phyloP scores from a whole-genome alignment of 1,284 basidiomycete genomes.

The Anthracocystis walkeri region DNA sequence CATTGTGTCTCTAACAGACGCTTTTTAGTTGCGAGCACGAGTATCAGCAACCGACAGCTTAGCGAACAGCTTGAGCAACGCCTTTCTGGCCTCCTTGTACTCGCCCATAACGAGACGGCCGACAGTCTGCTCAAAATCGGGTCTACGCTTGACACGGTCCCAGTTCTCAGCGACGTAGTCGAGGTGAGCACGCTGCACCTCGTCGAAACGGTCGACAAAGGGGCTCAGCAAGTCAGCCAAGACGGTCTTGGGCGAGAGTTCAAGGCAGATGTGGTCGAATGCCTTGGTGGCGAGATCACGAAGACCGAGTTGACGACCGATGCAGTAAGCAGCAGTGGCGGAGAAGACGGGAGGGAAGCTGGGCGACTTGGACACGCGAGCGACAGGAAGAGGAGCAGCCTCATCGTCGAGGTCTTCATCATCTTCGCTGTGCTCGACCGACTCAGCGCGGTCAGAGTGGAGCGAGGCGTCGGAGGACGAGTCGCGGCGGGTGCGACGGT shows the following conservation, averaged over 20 bases:
- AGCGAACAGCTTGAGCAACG: slow-evolving; percentile 57
- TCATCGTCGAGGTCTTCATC: slow-evolving; percentile 17
- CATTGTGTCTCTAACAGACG: neutral
- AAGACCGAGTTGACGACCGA: slow-evolving; percentile 56
- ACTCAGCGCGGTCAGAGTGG: slow-evolving; percentile 23
- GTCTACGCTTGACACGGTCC: slow-evolving; percentile 56
- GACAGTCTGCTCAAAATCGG: slow-evolving; percentile 55
- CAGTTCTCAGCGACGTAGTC: slow-evolving; percentile 55
- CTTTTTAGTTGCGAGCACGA: neutral
- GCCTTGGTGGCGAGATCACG: slow-evolving; percentile 49
- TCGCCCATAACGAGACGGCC: slow-evolving; percentile 48
- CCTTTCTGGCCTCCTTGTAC: slow-evolving; percentile 51
- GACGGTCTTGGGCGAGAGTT: slow-evolving; percentile 50
- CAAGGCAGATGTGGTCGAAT: slow-evolving; percentile 52
- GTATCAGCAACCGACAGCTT: slow-evolving; percentile 37
- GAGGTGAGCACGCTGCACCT: slow-evolving; percentile 57
- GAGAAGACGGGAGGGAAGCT: slow-evolving; percentile 53
- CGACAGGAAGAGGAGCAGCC: neutral
- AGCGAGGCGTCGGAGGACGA: slow-evolving; percentile 18
- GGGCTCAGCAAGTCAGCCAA: slow-evolving; percentile 54
- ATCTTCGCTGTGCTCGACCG: slow-evolving; percentile 21
- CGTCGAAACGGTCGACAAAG: slow-evolving; percentile 59
- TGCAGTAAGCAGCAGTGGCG: slow-evolving; percentile 55
- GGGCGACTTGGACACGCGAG: slow-evolving; percentile 30
- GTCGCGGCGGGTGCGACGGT: slow-evolving; percentile 25